Base-by-base conservation (phyloP, 345 rosid genomes). In the Boechera stricta region DNA sequence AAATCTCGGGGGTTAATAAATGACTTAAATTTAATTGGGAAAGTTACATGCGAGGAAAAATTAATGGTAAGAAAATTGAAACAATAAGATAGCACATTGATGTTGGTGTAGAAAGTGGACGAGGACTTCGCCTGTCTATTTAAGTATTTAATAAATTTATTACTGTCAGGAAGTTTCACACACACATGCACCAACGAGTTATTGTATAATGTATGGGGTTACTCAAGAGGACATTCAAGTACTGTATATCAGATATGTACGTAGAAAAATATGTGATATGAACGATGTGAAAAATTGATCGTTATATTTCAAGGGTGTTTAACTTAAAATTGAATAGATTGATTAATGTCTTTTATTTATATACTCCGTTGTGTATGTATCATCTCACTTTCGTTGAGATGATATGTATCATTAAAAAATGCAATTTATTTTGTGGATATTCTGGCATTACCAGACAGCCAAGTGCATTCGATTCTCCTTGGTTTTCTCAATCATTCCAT, bases 51-150 rank as follows among this genome's bases (percentile, higher is more conserved):
- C 49, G 13, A 51, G 21, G 26, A 18, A 51, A 16, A 13, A 52
- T 15, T 36, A 21, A 41, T 60, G 69, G 74, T 68, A 60, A 75
- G 69, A 68, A 76, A 68, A 18, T n/a, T 18, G 54, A 29, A 57
- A 48, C 73, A 36, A 47, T 7, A 74, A 66, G 66, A 21, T 66
- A 60, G 67, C 67, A 67, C 78, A 75, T 75, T 75, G 60, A 75
- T 75, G 73, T 48, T 66, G 73, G 39, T 38, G 73, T 57, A 57
- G 60, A 75, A 66, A 67, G 74, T 68, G 67, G 79, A 67, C 68
- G 54, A 75, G 7, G 54, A 75, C 73, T 67, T 47, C 15, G 61
- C n/a, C 44, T 75, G 35, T 56, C 67, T 2, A 49, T 35, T 28
- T 11, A 29, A 49, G 32, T 51, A 62, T 65, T 64, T 56, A 65